Base-by-base conservation (phyloP, 148 eudicot genomes). In the Limonium bicolor region DNA sequence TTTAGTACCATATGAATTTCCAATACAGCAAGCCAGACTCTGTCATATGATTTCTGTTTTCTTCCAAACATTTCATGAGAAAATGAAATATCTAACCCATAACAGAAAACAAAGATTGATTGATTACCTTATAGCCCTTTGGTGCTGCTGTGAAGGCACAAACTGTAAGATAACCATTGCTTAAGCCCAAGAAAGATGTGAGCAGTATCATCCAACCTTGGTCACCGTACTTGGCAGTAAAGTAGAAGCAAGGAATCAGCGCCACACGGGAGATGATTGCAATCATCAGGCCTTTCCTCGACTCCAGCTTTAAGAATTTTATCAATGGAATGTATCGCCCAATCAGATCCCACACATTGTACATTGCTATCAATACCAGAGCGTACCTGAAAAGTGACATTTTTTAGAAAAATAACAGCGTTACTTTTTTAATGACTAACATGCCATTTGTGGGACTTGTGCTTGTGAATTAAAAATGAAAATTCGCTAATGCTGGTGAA, bases 161-260 rank as follows among this genome's bases (percentile, higher is more conserved):
- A 23, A 71, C 71, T 8, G 71, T 66, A 20, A 66, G 63, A 65
- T 66, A 58, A 35, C 77, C 77, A 21, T 71, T 66, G 19, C 50
- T 50, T 22, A 66, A 18, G 13, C 77, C 77, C 59, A 71, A 54
- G 14, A 62, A 36, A 30, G 77, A 71, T 24, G 71, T 61, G 7
- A 71, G 66, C 51, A 71, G 26, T 35, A 71, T 71, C 77, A 66
- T 71, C 68, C 69, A 71, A 3, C 72, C 72, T 21, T 71, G 63
- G 22, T 48, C 59, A 1, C 65, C 72, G 38, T 66, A 66, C 13
- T 71, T 66, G 23, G 70, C 69, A 11, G 77, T 67, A 64, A 67
- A 72, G 25, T 59, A 72, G 70, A 72, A 72, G 51, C 66, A 59
- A 0, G 77, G 77, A 23, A 72, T 19, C 28, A 72, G 50, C 31